A percentile compares a stretch with the other conserved stretches of the same genome.
Evolutionary conservation across 1,284 basidiomycete species (phyloP).

Genomic region (Melanopsichium pennsylvanicum): DNA sequence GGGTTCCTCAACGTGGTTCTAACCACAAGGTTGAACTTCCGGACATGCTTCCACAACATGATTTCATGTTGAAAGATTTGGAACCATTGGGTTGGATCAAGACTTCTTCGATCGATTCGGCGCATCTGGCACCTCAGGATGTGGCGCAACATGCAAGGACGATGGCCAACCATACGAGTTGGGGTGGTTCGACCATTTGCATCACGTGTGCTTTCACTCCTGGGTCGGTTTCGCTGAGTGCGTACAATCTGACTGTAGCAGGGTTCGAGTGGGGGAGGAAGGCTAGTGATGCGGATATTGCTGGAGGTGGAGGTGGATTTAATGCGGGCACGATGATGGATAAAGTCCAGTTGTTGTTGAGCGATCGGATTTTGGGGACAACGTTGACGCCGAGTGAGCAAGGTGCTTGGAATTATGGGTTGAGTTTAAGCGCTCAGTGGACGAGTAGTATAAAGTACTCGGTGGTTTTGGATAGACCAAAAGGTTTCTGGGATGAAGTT

Average conservation of each 20-base stretch:
- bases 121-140: conserved; percentile 82
- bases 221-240: conserved; percentile 92
- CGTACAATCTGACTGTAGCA: conserved; percentile 84
- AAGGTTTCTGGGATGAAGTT: conserved; percentile 93
- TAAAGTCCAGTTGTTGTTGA: conserved; percentile 90
- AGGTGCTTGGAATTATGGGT: conserved; percentile 62
- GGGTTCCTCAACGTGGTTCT: conserved; percentile 94
- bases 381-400: conserved; percentile 58
- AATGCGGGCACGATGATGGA: conserved; percentile 89
- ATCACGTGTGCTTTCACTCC: conserved; percentile 96
- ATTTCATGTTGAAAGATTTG: conserved; percentile 90
- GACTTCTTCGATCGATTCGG: conserved; percentile 74
- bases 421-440: conserved; percentile 83
- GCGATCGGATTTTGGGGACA: conserved; percentile 72
- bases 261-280: conserved; percentile 99
- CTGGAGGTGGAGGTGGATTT: conserved; percentile 74
- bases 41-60: conserved; percentile 83
- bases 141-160: conserved; percentile 94
- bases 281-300: conserved; percentile 79
- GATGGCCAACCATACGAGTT: conserved; percentile 94
- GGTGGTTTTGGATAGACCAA: conserved; percentile 87
- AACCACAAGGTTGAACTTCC: conserved; percentile 92
- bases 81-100: conserved; percentile 98
- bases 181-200: conserved; percentile 92
- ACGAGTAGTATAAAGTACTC: conserved; percentile 82